These are phyloP conservation scores for Aspergillus texensis DNA, from an alignment of 2,329 filamentous ascomycete genomes.

Conservation along the genomic window DNA sequence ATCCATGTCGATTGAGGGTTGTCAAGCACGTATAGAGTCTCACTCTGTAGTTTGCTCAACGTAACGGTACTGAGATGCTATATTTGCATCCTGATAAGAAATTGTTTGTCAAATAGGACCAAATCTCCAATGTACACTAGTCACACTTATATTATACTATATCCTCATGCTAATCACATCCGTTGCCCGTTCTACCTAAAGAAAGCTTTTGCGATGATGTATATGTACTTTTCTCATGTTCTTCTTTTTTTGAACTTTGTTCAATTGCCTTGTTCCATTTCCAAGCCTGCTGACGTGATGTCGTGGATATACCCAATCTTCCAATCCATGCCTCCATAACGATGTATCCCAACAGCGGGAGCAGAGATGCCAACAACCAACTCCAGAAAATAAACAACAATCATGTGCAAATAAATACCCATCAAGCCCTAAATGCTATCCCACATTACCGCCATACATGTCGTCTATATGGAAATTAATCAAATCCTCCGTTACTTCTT, in stretches of 20 bases:
- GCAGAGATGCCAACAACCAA: neutral
- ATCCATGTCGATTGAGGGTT: no score
- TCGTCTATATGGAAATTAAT: neutral
- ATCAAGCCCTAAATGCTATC: neutral
- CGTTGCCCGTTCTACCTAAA: neutral
- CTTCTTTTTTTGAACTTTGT: neutral
- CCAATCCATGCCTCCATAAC: neutral
- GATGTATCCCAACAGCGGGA: neutral
- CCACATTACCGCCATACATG: neutral
- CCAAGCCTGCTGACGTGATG: neutral
- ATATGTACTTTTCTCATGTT: neutral
- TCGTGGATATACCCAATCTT: neutral
- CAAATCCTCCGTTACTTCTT: constrained; percentile 9
- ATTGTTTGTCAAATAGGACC: no score
- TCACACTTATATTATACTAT: neutral
- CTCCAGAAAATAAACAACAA: constrained; percentile 1
- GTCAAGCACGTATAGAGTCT: no score
- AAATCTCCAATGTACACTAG: neutral
- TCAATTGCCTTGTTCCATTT: neutral
- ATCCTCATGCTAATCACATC: neutral
- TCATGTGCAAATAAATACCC: neutral
- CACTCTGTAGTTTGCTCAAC: no score
- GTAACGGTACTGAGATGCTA: no score
- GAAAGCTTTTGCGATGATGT: neutral
- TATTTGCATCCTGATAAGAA: no score